Evolutionary conservation across 2,329 filamentous ascomycete species (phyloP).

Genomic region (Aspergillus versicolor): DNA sequence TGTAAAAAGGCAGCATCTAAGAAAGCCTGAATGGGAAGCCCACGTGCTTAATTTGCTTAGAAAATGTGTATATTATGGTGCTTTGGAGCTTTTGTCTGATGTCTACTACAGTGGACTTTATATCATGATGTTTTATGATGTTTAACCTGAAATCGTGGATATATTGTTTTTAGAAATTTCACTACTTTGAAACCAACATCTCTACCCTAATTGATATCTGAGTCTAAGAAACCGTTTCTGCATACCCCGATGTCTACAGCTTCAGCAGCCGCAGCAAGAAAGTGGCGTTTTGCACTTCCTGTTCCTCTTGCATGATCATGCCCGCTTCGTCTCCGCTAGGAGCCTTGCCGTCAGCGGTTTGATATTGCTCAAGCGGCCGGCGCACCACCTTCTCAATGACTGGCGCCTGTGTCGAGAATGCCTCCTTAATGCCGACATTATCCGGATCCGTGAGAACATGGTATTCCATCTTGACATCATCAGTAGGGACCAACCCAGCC

Average conservation of each 20-base stretch:
- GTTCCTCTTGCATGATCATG: slow-evolving; percentile 77
- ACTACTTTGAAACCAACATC: slow-evolving; percentile 9
- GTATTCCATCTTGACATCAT: slow-evolving; percentile 96
- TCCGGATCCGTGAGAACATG: slow-evolving; percentile 76
- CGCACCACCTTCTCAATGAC: slow-evolving; percentile 76
- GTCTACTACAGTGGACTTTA: not conserved
- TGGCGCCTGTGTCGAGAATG: slow-evolving; percentile 66
- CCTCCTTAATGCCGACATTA: slow-evolving; percentile 67
- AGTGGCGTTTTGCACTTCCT: slow-evolving; percentile 80
- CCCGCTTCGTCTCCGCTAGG: slow-evolving; percentile 54
- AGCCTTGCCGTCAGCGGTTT: slow-evolving; percentile 58
- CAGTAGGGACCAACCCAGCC: slow-evolving; percentile 83
- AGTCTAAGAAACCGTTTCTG: not conserved
- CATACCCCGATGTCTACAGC: slow-evolving; percentile 50
- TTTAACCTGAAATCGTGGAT: not conserved
- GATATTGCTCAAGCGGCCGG: slow-evolving; percentile 71
- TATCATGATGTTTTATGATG: not conserved
- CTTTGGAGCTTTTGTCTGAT: not conserved
- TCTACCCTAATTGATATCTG: slow-evolving; percentile 10
- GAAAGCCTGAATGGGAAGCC: slow-evolving; percentile 37
- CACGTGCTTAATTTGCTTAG: not conserved
- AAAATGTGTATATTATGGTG: slow-evolving; percentile 4
- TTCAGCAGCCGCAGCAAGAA: slow-evolving; percentile 75
- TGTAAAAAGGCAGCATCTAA: slow-evolving; percentile 51
- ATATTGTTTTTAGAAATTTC: slow-evolving; percentile 1